phyloP scores from a whole-genome alignment of 371 early-diverging fungal genomes.

The Mucor velutinosus region DNA sequence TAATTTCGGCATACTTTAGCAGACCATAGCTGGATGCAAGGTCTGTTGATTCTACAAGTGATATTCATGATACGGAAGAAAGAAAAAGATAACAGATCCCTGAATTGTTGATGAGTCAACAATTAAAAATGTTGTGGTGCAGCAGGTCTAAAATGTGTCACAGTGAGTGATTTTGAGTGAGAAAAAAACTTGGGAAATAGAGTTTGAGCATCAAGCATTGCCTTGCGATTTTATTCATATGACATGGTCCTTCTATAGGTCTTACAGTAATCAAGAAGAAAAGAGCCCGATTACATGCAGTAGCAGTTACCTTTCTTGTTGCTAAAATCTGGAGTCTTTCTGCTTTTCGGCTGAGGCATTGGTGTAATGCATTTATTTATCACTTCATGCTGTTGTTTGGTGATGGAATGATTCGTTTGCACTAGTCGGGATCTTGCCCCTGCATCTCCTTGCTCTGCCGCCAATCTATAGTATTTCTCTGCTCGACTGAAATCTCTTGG shows the following conservation, averaged over 20 bases:
- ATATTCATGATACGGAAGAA: neutral
- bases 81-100: neutral
- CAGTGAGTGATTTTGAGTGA: constrained; percentile 6
- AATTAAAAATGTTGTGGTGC: neutral
- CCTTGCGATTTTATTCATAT: neutral
- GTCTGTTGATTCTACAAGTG: neutral
- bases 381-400: constrained; percentile 23
- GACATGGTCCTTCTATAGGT: neutral
- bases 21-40: neutral
- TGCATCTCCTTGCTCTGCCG: constrained; percentile 31
- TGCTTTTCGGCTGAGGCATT: neutral
- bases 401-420: constrained; percentile 10
- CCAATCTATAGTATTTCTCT: constrained; percentile 29
- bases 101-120: constrained; percentile 1
- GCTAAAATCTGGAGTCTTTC: neutral
- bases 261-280: neutral
- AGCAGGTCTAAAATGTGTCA: constrained; percentile 5
- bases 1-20: neutral
- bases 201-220: neutral
- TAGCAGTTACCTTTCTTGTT: constrained; percentile 4
- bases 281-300: constrained; percentile 2
- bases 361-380: constrained; percentile 1
- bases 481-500: constrained; percentile 30
- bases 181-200: neutral
- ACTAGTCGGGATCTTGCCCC: constrained; percentile 10